Percentiles rank a stretch among this genome's conserved stretches.
Evolutionary conservation across 1,284 basidiomycete genomes (phyloP).

Genomic region (Cyathus olla): DNA sequence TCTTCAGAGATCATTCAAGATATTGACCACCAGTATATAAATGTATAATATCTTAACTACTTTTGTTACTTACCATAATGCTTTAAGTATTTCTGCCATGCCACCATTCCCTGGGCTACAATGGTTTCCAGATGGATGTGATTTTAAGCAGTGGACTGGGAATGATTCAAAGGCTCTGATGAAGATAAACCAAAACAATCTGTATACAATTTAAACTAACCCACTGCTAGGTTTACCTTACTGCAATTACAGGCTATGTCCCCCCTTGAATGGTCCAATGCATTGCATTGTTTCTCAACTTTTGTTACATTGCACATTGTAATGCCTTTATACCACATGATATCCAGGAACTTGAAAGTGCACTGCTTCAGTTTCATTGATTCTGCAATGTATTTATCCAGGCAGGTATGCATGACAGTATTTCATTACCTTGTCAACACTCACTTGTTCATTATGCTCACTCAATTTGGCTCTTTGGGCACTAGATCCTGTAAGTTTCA

Average conservation of each 20-base stretch:
- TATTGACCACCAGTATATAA: slow-evolving; percentile 33
- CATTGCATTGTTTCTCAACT: slow-evolving; percentile 40
- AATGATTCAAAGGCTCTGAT: slow-evolving; percentile 34
- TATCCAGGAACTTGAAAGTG: slow-evolving; percentile 28
- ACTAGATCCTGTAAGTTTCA: slow-evolving; percentile 15
- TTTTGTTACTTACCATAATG: too few relatives aligned
- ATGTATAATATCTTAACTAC: too few relatives aligned
- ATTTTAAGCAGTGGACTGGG: slow-evolving; percentile 35
- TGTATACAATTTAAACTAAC: background rate
- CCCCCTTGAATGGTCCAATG: slow-evolving; percentile 32
- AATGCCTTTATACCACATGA: slow-evolving; percentile 19
- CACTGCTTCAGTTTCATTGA: slow-evolving; percentile 38
- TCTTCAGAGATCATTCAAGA: slow-evolving; percentile 32
- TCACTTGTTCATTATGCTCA: slow-evolving; percentile 31
- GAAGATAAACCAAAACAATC: slow-evolving; percentile 16
- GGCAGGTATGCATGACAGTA: slow-evolving; percentile 6
- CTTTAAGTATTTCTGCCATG: slow-evolving; percentile 20
- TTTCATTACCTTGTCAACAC: slow-evolving; percentile 30
- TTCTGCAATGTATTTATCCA: slow-evolving; percentile 40
- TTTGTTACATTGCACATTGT: slow-evolving; percentile 45
- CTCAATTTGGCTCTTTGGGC: slow-evolving; percentile 31
- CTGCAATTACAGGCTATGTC: slow-evolving; percentile 37
- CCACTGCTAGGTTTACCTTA: slow-evolving; percentile 28
- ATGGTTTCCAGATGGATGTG: slow-evolving; percentile 22
- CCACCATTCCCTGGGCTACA: slow-evolving; percentile 26